Evolutionary conservation across 805 yeast genomes (phyloP).

Genomic region (Metschnikowia shivogae): DNA sequence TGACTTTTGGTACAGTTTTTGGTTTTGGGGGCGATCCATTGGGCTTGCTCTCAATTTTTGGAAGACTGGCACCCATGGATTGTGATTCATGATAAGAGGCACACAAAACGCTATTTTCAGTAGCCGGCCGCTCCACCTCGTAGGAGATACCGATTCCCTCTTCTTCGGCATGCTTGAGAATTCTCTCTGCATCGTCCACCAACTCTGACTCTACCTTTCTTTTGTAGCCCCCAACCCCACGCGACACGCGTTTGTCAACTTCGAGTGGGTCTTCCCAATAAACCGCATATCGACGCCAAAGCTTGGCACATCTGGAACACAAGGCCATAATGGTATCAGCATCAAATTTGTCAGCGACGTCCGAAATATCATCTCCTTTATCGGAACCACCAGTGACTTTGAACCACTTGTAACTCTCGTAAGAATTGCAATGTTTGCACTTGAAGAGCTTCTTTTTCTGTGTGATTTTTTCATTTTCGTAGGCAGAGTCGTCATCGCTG

Average conservation of each 20-base stretch:
- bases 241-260: conserved; percentile 46
- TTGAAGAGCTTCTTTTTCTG: conserved; percentile 39
- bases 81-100: conserved; percentile 1
- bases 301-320: conserved; percentile 80
- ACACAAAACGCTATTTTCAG: neutral
- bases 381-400: conserved; percentile 58
- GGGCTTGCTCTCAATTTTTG: neutral
- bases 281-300: conserved; percentile 90
- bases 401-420: conserved; percentile 59
- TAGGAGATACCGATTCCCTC: conserved; percentile 23
- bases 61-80: neutral
- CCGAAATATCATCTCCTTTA: conserved; percentile 27
- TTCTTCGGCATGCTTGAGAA: conserved; percentile 46
- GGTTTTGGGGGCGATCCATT: conserved; percentile 1
- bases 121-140: conserved; percentile 11
- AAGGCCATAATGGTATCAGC: conserved; percentile 49
- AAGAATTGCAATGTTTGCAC: conserved; percentile 72
- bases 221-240: conserved; percentile 52
- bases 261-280: conserved; percentile 79
- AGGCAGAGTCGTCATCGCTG: conserved; percentile 67
- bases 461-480: conserved; percentile 50
- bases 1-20: neutral
- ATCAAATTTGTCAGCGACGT: conserved; percentile 10
- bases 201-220: conserved; percentile 64
- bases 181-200: conserved; percentile 55